A percentile compares a stretch with the other conserved stretches of the same genome.
Evolutionary conservation across 2,329 filamentous ascomycete species (phyloP).

Genomic region (Aspergillus clavatus): DNA sequence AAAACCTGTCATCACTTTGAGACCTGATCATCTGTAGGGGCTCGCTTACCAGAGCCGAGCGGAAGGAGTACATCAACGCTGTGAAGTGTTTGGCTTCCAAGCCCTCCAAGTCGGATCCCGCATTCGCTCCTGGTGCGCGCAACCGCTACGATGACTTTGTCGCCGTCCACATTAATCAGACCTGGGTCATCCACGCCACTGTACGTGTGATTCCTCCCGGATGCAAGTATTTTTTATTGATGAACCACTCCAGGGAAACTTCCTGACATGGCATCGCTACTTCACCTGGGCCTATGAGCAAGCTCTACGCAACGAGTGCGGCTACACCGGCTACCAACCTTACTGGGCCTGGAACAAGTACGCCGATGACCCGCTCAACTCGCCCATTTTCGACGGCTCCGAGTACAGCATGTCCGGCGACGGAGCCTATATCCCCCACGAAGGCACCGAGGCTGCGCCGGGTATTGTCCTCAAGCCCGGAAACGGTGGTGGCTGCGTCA

Average conservation of each 20-base stretch:
- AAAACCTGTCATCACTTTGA: background rate
- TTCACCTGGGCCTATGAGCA: constrained; percentile 42
- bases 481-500: constrained; percentile 31
- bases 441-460: constrained; percentile 27
- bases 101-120: constrained; percentile 4
- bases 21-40: background rate
- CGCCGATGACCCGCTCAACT: constrained; percentile 25
- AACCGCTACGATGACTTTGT: constrained; percentile 51
- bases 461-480: constrained; percentile 36
- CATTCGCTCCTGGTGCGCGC: constrained; percentile 40
- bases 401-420: constrained; percentile 43
- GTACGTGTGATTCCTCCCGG: constrained; percentile 9
- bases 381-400: constrained; percentile 35
- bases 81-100: constrained; percentile 24
- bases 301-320: constrained; percentile 41
- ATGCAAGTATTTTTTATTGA: no score
- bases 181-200: constrained; percentile 40
- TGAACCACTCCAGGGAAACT: constrained; percentile 25
- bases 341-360: constrained; percentile 40
- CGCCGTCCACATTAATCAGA: constrained; percentile 48
- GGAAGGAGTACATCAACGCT: constrained; percentile 41
- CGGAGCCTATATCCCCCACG: constrained; percentile 32
- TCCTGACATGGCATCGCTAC: constrained; percentile 45
- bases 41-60: background rate
- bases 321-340: constrained; percentile 42